phyloP scores from a whole-genome alignment of 495 filamentous ascomycete genomes.

The Hyaloscypha hepaticicola region DNA sequence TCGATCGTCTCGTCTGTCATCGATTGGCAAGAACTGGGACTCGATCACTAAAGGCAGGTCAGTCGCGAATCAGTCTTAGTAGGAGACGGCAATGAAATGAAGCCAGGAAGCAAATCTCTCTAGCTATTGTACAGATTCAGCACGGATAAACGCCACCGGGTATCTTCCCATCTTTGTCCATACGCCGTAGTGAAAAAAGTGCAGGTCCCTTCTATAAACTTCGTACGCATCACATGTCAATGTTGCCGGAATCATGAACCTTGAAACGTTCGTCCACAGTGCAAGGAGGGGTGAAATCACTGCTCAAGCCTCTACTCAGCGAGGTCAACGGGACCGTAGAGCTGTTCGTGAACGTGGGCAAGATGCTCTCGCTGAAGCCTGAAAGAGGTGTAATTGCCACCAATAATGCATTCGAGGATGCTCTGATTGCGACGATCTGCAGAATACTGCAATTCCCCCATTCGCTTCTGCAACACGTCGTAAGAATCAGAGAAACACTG shows the following conservation, averaged over 20 bases:
- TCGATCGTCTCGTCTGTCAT: constrained; percentile 24
- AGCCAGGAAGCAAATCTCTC: constrained; percentile 15
- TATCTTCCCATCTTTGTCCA: constrained; percentile 27
- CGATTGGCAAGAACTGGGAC: constrained; percentile 3
- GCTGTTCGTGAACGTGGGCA: constrained; percentile 27
- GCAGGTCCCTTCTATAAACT: constrained; percentile 13
- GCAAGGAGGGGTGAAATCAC: background rate
- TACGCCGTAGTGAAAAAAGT: constrained; percentile 24
- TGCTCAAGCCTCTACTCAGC: background rate
- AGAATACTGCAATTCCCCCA: constrained; percentile 44
- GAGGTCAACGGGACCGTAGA: constrained; percentile 22
- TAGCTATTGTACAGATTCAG: constrained; percentile 27
- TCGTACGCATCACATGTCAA: constrained; percentile 9
- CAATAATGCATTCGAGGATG: constrained; percentile 64
- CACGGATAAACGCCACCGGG: constrained; percentile 22
- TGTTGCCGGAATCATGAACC: background rate
- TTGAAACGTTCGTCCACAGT: background rate
- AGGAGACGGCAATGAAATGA: constrained; percentile 17
- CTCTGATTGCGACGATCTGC: constrained; percentile 41
- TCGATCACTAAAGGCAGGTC: constrained; percentile 32
- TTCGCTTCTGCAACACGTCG: constrained; percentile 51
- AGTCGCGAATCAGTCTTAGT: constrained; percentile 19
- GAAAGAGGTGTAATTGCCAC: constrained; percentile 71
- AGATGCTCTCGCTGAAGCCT: constrained; percentile 54
- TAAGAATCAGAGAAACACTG: constrained; percentile 63